phyloP scores from a whole-genome alignment of 1,139 yeast genomes.

The Kodamaea derodonti region DNA sequence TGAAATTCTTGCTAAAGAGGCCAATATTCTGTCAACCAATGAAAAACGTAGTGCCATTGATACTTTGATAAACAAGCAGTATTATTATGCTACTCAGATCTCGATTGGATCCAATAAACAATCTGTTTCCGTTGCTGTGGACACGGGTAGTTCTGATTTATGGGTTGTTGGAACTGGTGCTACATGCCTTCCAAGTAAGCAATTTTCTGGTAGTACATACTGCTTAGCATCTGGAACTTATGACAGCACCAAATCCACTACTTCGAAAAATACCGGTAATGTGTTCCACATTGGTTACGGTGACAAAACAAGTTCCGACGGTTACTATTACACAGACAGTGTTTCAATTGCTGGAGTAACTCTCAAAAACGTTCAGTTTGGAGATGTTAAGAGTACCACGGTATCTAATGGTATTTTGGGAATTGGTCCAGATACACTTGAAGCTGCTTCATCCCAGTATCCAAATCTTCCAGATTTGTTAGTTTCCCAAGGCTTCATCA shows the following conservation, averaged over 20 bases:
- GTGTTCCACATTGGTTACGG: slow-evolving; percentile 14
- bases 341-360: slow-evolving; percentile 11
- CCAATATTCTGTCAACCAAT: not conserved
- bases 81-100: slow-evolving; percentile 6
- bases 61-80: slow-evolving; percentile 1
- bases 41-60: not conserved
- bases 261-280: slow-evolving; percentile 4
- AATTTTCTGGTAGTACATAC: not conserved
- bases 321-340: slow-evolving; percentile 16
- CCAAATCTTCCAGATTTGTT: slow-evolving; percentile 19
- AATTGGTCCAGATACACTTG: slow-evolving; percentile 11
- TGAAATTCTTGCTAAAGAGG: not conserved
- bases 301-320: slow-evolving; percentile 13
- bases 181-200: not conserved
- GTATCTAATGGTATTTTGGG: slow-evolving; percentile 15
- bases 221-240: slow-evolving; percentile 9
- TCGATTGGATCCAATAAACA: slow-evolving; percentile 12
- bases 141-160: slow-evolving; percentile 21
- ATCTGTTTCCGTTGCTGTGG: slow-evolving; percentile 11
- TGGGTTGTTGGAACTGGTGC: slow-evolving; percentile 14
- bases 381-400: slow-evolving; percentile 16
- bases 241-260: slow-evolving; percentile 8
- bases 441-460: slow-evolving; percentile 11
- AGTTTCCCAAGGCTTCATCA: slow-evolving; percentile 15
- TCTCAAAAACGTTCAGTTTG: slow-evolving; percentile 16